phyloP scores from a whole-genome alignment of 2,329 filamentous ascomycete genomes.

The Aspergillus versicolor region DNA sequence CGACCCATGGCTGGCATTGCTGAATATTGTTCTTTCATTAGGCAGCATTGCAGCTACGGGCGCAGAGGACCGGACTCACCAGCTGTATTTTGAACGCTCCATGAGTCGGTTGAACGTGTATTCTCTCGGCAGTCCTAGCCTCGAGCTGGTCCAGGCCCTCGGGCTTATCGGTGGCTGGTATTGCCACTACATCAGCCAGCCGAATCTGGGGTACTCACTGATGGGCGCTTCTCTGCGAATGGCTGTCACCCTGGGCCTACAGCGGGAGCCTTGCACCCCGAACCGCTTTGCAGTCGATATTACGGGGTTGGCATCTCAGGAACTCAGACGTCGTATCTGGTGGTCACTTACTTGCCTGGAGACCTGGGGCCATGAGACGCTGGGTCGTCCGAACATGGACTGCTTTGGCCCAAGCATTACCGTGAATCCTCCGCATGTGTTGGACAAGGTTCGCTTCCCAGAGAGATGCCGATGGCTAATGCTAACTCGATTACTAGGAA shows the following conservation, averaged over 20 bases:
- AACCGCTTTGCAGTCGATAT: too few relatives aligned
- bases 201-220: conserved; percentile 71
- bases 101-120: conserved; percentile 65
- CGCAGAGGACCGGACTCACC: conserved; percentile 59
- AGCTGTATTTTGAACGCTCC: conserved; percentile 66
- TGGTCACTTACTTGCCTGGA: conserved; percentile 71
- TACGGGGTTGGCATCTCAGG: conserved; percentile 33
- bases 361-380: conserved; percentile 68
- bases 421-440: conserved; percentile 51
- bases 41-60: conserved; percentile 52
- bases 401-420: conserved; percentile 64
- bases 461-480: too few relatives aligned
- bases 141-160: conserved; percentile 70
- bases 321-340: conserved; percentile 66
- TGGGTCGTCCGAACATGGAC: conserved; percentile 68
- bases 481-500: conserved; percentile 48
- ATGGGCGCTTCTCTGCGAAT: conserved; percentile 70
- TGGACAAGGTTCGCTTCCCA: conserved; percentile 11
- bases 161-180: conserved; percentile 71
- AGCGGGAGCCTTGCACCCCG: conserved; percentile 55
- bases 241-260: conserved; percentile 68
- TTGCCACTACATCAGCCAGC: conserved; percentile 71
- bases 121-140: conserved; percentile 64
- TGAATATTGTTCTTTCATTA: conserved; percentile 74
- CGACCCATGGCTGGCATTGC: conserved; percentile 64